Base-by-base conservation (phyloP, 2,329 filamentous ascomycete genomes). In the Endocalyx cinctus region DNA sequence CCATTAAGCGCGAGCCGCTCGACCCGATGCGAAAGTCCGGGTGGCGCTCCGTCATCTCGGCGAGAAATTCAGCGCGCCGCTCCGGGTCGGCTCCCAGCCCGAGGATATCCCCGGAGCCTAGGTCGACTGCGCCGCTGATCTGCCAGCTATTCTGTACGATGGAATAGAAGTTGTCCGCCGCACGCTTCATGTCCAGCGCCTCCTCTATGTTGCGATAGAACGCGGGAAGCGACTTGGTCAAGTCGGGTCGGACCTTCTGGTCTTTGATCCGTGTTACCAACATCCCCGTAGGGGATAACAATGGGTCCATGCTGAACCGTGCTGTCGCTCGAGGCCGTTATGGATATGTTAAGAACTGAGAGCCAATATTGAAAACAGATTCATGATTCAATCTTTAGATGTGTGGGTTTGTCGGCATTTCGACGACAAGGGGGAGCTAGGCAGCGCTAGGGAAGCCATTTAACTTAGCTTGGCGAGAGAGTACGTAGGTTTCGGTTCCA, bases 1-100 rank as follows among this genome's bases (percentile, higher is more conserved):
- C 77, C 4, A 83, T 62, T 0, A 84, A 62, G 6, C 82, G 67
- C 7, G 25, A 8, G 25, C 8, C 25, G 8, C 25, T 27, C 25
- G 25, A 27, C n/a, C n/a, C n/a, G n/a, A n/a, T n/a, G 33, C 14
- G 35, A 10, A 11, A 10, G 4, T 25, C 6, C 33, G 19, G 30
- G 11, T 30, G 10, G 4, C 15, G 12, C 4, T 17, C 5, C 4
- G 33, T 30, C 27, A 30, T 35, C 4, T 30, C 15, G 11, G 17
- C 33, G 5, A 30, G 12, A 5, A 35, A 10, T 14, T 18, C 18
- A 18, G 29, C 33, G 8, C 25, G 17, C 12, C 27, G 7, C 5
- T 25, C 18, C 33, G 30, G n/a, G n/a, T n/a, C n/a, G n/a, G n/a
- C n/a, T n/a, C 27, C 18, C 3, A 37, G 22, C 13, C 13, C 17